Conservation (phyloP, 228 moss, liverwort and hornwort genomes). For the Sphagnum fallax region DNA sequence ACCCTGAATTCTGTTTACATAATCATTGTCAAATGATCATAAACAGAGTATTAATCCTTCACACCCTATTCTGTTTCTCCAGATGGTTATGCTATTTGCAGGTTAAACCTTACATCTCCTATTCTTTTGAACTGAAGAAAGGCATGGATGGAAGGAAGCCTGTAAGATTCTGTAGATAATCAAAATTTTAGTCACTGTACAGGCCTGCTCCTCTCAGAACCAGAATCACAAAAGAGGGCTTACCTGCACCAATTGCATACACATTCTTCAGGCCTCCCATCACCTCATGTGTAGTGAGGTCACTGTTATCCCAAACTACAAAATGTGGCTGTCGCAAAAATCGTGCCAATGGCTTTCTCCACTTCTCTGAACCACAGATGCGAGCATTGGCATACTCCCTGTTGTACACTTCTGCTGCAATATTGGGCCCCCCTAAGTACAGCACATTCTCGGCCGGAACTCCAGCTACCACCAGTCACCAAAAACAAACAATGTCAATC, state of each 20-base stretch:
- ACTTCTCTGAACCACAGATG: constrained; percentile 90
- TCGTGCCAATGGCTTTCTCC: constrained; percentile 81
- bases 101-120: no score
- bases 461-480: constrained; percentile 26
- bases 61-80: no score
- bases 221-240: background rate
- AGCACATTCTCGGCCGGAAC: constrained; percentile 59
- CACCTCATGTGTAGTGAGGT: constrained; percentile 91
- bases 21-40: no score
- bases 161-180: no score
- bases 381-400: constrained; percentile 97
- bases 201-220: background rate
- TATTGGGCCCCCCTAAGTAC: constrained; percentile 94
- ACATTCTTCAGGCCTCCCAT: constrained; percentile 99
- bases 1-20: no score
- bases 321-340: constrained; percentile 96
- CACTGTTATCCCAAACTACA: constrained; percentile 97
- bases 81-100: no score
- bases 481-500: no score
- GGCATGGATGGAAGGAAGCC: no score
- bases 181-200: no score
- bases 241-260: constrained; percentile 97
- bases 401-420: constrained; percentile 91
- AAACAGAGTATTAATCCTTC: no score
- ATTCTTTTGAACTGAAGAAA: no score